Evolutionary conservation across 768 basidiomycete genomes (phyloP).

Genomic region (Boletus reticuloceps): DNA sequence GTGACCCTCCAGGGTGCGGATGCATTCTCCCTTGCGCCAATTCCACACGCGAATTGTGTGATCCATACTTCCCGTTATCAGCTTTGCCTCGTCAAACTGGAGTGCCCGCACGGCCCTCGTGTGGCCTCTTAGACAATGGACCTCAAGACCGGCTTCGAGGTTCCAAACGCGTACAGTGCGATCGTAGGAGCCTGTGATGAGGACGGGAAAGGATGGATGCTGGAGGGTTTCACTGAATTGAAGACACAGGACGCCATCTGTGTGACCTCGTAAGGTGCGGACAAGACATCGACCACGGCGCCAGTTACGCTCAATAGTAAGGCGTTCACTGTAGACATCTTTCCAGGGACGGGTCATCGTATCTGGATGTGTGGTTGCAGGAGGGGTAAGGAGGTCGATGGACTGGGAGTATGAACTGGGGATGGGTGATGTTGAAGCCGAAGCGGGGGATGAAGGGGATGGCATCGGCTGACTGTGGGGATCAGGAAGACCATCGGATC

Average conservation of each 20-base stretch:
- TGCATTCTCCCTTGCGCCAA: slow-evolving; percentile 86
- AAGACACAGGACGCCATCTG: slow-evolving; percentile 95
- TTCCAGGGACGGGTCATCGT: slow-evolving; percentile 91
- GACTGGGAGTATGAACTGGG: slow-evolving; percentile 5
- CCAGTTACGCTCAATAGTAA: slow-evolving; percentile 97
- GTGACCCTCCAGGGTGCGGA: slow-evolving; percentile 87
- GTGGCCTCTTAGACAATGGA: slow-evolving; percentile 85
- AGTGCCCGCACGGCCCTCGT: slow-evolving; percentile 87
- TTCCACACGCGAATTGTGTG: slow-evolving; percentile 94
- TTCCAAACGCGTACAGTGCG: slow-evolving; percentile 96
- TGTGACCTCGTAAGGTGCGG: slow-evolving; percentile 87
- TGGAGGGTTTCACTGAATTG: slow-evolving; percentile 86
- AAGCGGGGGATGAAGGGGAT: slow-evolving; percentile 12
- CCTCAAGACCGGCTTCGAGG: slow-evolving; percentile 82
- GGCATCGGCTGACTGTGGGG: background rate
- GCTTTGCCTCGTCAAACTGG: slow-evolving; percentile 93
- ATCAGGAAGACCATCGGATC: slow-evolving; percentile 12
- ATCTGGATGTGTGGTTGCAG: slow-evolving; percentile 27
- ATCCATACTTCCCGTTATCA: slow-evolving; percentile 97
- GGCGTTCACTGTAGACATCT: slow-evolving; percentile 95
- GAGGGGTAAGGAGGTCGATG: slow-evolving; percentile 27
- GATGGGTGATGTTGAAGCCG: slow-evolving; percentile 10
- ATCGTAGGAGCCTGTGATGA: slow-evolving; percentile 98
- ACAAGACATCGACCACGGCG: slow-evolving; percentile 85
- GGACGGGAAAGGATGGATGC: slow-evolving; percentile 85